Percentiles rank a stretch among this genome's conserved stretches.
Conservation (phyloP, 495 filamentous ascomycete species). For the Pyrenopolyporus hunteri region DNA sequence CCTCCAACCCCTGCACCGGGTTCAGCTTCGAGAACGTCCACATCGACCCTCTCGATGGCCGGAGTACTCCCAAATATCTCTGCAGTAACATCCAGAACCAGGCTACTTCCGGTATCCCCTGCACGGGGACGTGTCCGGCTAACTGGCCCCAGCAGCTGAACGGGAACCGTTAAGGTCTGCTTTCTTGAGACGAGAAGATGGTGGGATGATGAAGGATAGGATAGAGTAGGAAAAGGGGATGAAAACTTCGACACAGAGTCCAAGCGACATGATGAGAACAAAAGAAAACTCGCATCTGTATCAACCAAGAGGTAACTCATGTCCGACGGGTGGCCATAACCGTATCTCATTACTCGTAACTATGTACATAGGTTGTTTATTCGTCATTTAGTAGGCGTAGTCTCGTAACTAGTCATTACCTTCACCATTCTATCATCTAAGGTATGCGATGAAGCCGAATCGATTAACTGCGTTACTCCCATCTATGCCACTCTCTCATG, state of each 20-base stretch:
- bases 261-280: not conserved
- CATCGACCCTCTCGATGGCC: slow-evolving; percentile 52
- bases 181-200: not conserved
- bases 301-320: not conserved
- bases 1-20: slow-evolving; percentile 53
- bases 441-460: slow-evolving; percentile 1
- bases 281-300: not conserved
- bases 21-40: slow-evolving; percentile 58
- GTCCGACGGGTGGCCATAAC: not conserved
- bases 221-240: too few species aligned
- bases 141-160: slow-evolving; percentile 53
- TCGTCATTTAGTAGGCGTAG: slow-evolving; percentile 17
- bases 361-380: not conserved
- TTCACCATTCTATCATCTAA: too few species aligned
- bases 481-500: slow-evolving; percentile 60
- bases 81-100: slow-evolving; percentile 54
- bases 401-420: slow-evolving; percentile 17
- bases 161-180: slow-evolving; percentile 43
- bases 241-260: too few species aligned
- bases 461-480: slow-evolving; percentile 50
- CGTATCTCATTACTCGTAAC: slow-evolving; percentile 34
- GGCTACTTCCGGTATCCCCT: slow-evolving; percentile 44
- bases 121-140: slow-evolving; percentile 52
- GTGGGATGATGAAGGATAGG: too few species aligned
- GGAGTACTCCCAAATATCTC: slow-evolving; percentile 49